These are phyloP conservation scores for Pulveroboletus frians DNA, from an alignment of 768 basidiomycete genomes.

Conservation along the genomic window DNA sequence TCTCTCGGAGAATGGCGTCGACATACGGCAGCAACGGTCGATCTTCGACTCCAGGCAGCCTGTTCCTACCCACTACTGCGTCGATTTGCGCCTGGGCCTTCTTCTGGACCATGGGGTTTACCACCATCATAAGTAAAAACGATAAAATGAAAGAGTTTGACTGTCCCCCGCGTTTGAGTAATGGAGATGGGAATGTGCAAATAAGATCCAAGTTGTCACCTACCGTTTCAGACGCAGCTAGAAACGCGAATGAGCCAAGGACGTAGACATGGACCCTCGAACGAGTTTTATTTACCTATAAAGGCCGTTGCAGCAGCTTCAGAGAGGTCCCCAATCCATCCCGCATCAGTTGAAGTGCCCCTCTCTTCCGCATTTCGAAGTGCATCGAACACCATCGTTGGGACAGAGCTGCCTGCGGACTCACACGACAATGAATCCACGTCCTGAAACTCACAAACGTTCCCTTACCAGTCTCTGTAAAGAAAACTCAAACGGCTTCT, in stretches of 20 bases:
- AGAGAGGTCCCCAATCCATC: slow-evolving; percentile 13
- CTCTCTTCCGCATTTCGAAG: slow-evolving; percentile 9
- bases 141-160: slow-evolving; percentile 21
- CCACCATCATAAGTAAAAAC: slow-evolving; percentile 19
- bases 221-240: slow-evolving; percentile 22
- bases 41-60: slow-evolving; percentile 14
- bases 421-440: slow-evolving; percentile 2
- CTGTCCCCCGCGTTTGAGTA: slow-evolving; percentile 6
- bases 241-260: not conserved
- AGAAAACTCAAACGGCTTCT: slow-evolving; percentile 12
- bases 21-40: slow-evolving; percentile 17
- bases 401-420: slow-evolving; percentile 5
- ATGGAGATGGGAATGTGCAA: not conserved
- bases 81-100: slow-evolving; percentile 24
- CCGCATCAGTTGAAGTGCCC: not conserved
- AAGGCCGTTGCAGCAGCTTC: slow-evolving; percentile 22
- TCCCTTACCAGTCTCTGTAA: slow-evolving; percentile 17
- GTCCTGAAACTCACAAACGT: not conserved
- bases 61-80: slow-evolving; percentile 9
- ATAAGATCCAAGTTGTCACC: not conserved
- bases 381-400: slow-evolving; percentile 20
- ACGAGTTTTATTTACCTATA: slow-evolving; percentile 4
- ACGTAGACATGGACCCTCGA: not conserved
- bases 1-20: slow-evolving; percentile 19
- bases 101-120: slow-evolving; percentile 12